Evolutionary conservation across 2,329 filamentous ascomycete genomes (phyloP).

Genomic region (Knufia fluminis): DNA sequence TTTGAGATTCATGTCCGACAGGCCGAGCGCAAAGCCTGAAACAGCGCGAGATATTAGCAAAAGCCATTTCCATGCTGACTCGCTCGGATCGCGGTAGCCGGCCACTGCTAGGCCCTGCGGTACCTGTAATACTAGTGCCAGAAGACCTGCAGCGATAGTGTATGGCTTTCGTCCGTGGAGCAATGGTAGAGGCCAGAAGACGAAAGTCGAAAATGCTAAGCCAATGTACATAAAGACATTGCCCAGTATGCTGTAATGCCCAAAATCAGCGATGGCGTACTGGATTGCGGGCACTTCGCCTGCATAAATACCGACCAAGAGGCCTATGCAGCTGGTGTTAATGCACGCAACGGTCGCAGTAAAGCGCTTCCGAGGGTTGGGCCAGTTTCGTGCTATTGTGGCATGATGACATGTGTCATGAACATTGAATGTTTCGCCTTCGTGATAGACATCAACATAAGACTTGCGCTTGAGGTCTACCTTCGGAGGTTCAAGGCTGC

Average conservation of each 20-base stretch:
- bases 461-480: constrained; percentile 17
- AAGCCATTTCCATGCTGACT: constrained; percentile 48
- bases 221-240: constrained; percentile 66
- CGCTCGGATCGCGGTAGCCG: constrained; percentile 46
- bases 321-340: constrained; percentile 62
- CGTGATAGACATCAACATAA: constrained; percentile 21
- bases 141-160: constrained; percentile 56
- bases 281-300: constrained; percentile 72
- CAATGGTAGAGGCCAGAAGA: constrained; percentile 62
- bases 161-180: constrained; percentile 71
- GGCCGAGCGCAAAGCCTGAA: constrained; percentile 61
- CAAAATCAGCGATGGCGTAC: constrained; percentile 62
- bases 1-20: constrained; percentile 69
- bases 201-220: constrained; percentile 58
- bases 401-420: constrained; percentile 40
- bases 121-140: constrained; percentile 65
- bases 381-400: constrained; percentile 66
- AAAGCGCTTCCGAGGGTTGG: constrained; percentile 55
- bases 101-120: constrained; percentile 63
- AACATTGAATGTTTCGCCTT: constrained; percentile 32
- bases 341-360: constrained; percentile 61
- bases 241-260: constrained; percentile 59
- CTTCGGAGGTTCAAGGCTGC: constrained; percentile 8
- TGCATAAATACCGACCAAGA: constrained; percentile 66
- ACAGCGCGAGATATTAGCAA: constrained; percentile 55